A percentile compares a stretch with the other conserved stretches of the same genome.
These are phyloP conservation scores for Rhipidocladum racemiflorum DNA, from an alignment of 176 grass and related monocot species.

Conservation along the genomic window DNA sequence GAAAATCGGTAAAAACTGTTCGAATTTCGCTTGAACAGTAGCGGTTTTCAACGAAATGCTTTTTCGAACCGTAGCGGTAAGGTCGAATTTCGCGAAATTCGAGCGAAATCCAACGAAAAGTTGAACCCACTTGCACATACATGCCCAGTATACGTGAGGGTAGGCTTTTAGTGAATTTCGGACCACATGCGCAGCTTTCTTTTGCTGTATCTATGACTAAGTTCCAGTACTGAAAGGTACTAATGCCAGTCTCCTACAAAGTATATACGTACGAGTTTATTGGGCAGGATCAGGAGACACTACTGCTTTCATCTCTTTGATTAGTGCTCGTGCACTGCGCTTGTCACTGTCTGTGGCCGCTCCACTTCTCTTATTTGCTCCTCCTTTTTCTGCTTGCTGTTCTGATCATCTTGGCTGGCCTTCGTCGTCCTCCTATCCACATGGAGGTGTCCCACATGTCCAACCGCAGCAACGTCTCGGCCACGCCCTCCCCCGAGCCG, in stretches of 20 bases:
- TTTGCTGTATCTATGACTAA: too few relatives aligned
- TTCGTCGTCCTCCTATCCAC: background rate
- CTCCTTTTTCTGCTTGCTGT: background rate
- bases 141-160: too few relatives aligned
- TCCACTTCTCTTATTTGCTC: slow-evolving; percentile 9
- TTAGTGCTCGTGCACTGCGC: background rate
- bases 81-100: too few relatives aligned
- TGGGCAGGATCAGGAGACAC: background rate
- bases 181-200: too few relatives aligned
- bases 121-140: too few relatives aligned
- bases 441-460: slow-evolving; percentile 22
- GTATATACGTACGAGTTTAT: background rate
- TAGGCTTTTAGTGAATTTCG: too few relatives aligned
- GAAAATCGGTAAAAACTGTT: too few relatives aligned
- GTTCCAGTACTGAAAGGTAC: background rate
- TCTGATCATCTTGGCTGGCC: background rate
- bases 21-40: too few relatives aligned
- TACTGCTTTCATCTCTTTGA: background rate
- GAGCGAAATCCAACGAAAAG: too few relatives aligned
- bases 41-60: too few relatives aligned
- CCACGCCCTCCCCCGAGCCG: slow-evolving; percentile 6
- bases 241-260: background rate
- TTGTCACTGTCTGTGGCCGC: background rate
- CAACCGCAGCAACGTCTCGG: background rate
- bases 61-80: too few relatives aligned